Percentiles rank a stretch among this genome's conserved stretches.
These are phyloP conservation scores for Pseudopyrenochaeta lycopersici DNA, from an alignment of 2,329 filamentous ascomycete species.

Conservation along the genomic window DNA sequence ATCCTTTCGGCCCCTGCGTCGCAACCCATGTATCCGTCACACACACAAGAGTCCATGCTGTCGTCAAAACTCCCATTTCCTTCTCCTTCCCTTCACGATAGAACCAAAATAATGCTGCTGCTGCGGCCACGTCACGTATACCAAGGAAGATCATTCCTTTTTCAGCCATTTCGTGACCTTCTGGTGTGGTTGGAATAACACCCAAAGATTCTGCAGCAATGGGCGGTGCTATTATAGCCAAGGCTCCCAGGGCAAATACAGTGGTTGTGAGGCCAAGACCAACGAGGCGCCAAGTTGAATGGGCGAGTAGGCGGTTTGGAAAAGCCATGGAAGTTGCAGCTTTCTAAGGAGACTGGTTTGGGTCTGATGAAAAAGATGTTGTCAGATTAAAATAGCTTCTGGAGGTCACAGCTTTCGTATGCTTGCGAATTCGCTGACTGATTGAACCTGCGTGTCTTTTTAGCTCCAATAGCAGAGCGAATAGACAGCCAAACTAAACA, in stretches of 20 bases:
- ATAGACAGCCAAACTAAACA: no score
- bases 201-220: not conserved
- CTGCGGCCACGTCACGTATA: slow-evolving; percentile 11
- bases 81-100: not conserved
- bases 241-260: slow-evolving; percentile 6
- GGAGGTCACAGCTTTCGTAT: no score
- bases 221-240: slow-evolving; percentile 1
- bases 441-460: no score
- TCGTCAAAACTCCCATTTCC: not conserved
- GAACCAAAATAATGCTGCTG: slow-evolving; percentile 6
- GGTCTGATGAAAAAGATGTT: no score
- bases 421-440: no score
- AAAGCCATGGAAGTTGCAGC: no score
- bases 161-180: slow-evolving; percentile 6
- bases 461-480: no score
- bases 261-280: slow-evolving; percentile 13
- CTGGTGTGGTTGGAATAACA: slow-evolving; percentile 4
- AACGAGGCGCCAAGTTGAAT: no score
- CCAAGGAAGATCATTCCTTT: slow-evolving; percentile 16
- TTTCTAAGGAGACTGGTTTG: no score
- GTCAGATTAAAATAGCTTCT: no score
- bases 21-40: not conserved
- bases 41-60: not conserved
- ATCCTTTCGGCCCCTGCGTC: not conserved
- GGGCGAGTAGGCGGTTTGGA: no score